Base-by-base conservation (phyloP, 2,329 filamentous ascomycete genomes). In the Lecanicillium sp. region DNA sequence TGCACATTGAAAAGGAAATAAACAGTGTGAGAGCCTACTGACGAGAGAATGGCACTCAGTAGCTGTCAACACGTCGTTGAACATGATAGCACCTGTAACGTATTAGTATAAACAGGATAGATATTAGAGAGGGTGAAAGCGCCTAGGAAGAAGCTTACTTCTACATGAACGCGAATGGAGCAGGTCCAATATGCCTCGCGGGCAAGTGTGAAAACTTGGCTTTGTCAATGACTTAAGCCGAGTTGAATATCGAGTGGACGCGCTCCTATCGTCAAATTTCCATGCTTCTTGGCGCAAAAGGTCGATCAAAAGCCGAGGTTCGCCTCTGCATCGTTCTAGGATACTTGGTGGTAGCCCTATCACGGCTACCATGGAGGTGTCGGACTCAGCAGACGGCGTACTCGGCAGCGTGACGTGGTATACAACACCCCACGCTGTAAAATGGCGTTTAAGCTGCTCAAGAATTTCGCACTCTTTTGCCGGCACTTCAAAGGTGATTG, bases 1-100 rank as follows among this genome's bases (percentile, higher is more conserved):
- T 1, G 86, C 86, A 58, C 86, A 94, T 53, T 86, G 80, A 47
- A 92, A 92, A 0, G 86, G 85, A 45, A 90, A 85, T 0, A 67
- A 68, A 47, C 83, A 88, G 1, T 51, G 53, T 0, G 72, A 69
- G n/a, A 92, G 60, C 3, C 67, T 66, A 2, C 39, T 43, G 0
- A 90, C 55, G 25, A 92, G 57, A 1, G 57, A 53, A 9, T 60
- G 48, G 48, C 85, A 90, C 45, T 86, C 70, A 0, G 66, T 58
- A 1, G 54, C 45, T 0, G 66, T 68, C 7, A 92, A 60, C 5
- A 62, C 53, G 51, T 94, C 86, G 48, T 90, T 90, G 60, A 94
- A 94, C 84, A 89, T 90, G 54, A 92, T 79, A 3, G 86, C 84
- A 27, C 65, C 68, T 71, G 22, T 13, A 0, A 2, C 1, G 11